phyloP scores from a whole-genome alignment of 2,329 filamentous ascomycete genomes.

The Fusarium xyrophilum region DNA sequence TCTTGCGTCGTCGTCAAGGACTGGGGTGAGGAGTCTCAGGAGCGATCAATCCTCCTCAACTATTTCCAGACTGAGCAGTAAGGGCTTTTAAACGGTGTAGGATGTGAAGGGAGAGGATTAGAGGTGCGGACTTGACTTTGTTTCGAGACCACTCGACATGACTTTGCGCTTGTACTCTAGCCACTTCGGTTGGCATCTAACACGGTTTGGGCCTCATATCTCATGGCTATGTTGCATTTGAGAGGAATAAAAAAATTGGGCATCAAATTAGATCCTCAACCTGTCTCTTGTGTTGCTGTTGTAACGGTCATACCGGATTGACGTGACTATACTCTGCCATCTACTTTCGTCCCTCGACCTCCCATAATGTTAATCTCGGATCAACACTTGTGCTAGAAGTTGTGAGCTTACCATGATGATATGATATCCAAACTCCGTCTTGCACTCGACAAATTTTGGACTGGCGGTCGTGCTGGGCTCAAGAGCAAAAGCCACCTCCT shows the following conservation, averaged over 20 bases:
- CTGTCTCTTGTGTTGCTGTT: background rate
- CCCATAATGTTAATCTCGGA: background rate
- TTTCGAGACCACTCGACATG: constrained; percentile 46
- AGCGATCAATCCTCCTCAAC: constrained; percentile 98
- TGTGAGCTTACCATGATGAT: constrained; percentile 72
- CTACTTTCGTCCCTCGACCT: constrained; percentile 54
- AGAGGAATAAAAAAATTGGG: constrained; percentile 51
- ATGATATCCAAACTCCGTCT: constrained; percentile 80
- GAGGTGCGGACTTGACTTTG: constrained; percentile 48
- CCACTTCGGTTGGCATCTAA: constrained; percentile 56
- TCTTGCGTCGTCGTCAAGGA: constrained; percentile 99
- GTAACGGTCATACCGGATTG: background rate
- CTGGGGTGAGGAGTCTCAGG: constrained; percentile 99
- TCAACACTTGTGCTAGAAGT: background rate
- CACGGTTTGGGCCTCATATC: constrained; percentile 48
- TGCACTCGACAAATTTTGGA: constrained; percentile 73
- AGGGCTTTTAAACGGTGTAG: constrained; percentile 43
- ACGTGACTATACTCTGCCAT: background rate
- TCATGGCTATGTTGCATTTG: constrained; percentile 47
- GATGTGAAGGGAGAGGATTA: constrained; percentile 50
- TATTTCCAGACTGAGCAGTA: constrained; percentile 97
- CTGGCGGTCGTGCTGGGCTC: constrained; percentile 69
- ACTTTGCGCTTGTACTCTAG: constrained; percentile 56
- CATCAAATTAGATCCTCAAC: constrained; percentile 39
- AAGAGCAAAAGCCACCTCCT: constrained; percentile 73